phyloP scores from a whole-genome alignment of 192 early-diverging fungal genomes.

The Lunasporangiospora selenospora region DNA sequence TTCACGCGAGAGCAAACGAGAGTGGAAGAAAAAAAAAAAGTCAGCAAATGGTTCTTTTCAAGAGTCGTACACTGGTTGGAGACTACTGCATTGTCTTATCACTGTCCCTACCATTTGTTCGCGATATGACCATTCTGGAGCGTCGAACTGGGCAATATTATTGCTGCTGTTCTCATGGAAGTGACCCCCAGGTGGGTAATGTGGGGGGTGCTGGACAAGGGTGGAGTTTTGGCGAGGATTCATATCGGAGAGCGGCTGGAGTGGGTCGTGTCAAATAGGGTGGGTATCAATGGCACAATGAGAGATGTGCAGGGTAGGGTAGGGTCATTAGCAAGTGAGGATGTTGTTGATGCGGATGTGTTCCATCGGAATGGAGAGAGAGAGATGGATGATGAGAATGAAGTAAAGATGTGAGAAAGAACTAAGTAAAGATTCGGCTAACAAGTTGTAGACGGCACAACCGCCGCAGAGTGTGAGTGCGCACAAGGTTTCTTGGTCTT shows the following conservation, averaged over 20 bases:
- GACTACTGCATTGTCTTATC: slow-evolving; percentile 15
- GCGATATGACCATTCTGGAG: background rate
- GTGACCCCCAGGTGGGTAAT: slow-evolving; percentile 5
- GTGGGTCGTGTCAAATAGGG: background rate
- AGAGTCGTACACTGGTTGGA: background rate
- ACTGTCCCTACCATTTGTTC: slow-evolving; percentile 11
- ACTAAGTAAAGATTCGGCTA: too few species aligned
- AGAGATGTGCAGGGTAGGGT: background rate
- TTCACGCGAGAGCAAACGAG: slow-evolving; percentile 11
- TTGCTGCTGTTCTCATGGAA: slow-evolving; percentile 17
- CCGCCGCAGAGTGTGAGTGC: too few species aligned
- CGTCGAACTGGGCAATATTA: background rate
- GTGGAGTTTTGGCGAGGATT: slow-evolving; percentile 3
- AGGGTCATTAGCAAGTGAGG: background rate
- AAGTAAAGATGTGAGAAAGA: background rate
- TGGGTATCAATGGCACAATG: background rate
- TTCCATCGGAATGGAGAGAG: too few species aligned
- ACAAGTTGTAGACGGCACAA: too few species aligned
- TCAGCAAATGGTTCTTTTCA: background rate
- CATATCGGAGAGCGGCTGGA: background rate
- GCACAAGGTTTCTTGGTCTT: too few species aligned
- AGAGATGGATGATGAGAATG: background rate
- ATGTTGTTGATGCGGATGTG: background rate
- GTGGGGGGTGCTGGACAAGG: slow-evolving; percentile 2
- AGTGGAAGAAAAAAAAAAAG: background rate